Conservation (phyloP, 352 stramenopile species). For the Globisporangium spiculum region DNA sequence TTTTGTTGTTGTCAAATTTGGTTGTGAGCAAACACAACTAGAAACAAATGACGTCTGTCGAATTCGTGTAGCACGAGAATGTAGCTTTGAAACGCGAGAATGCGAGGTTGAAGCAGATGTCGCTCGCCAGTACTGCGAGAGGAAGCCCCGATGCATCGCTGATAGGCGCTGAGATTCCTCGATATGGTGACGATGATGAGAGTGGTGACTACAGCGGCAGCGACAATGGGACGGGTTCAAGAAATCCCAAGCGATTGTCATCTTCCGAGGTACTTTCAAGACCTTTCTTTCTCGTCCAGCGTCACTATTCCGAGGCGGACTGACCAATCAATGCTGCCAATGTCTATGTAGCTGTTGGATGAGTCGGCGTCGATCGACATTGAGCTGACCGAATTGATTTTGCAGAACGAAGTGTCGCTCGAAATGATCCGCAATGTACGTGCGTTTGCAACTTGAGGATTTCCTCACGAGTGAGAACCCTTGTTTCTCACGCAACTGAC, state of each 20-base stretch:
- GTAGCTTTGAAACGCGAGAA: slow-evolving; percentile 48
- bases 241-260: slow-evolving; percentile 12
- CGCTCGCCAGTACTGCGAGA: slow-evolving; percentile 26
- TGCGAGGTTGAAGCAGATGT: slow-evolving; percentile 34
- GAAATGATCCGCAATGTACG: slow-evolving; percentile 77
- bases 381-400: slow-evolving; percentile 78
- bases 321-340: neutral
- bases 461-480: neutral
- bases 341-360: slow-evolving; percentile 44
- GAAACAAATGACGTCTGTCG: neutral
- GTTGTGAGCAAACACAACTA: neutral
- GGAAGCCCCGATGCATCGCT: slow-evolving; percentile 6
- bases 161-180: neutral
- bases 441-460: neutral
- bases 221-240: neutral
- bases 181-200: neutral
- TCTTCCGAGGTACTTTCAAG: slow-evolving; percentile 13
- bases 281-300: neutral
- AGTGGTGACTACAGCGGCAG: neutral
- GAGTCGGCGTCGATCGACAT: slow-evolving; percentile 72
- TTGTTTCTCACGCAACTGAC: neutral
- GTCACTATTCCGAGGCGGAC: neutral
- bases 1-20: neutral
- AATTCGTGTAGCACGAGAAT: slow-evolving; percentile 37
- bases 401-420: slow-evolving; percentile 84